A percentile compares a stretch with the other conserved stretches of the same genome.
Evolutionary conservation across 2,329 filamentous ascomycete species (phyloP).

Genomic region (Colletotrichum noveboracense): DNA sequence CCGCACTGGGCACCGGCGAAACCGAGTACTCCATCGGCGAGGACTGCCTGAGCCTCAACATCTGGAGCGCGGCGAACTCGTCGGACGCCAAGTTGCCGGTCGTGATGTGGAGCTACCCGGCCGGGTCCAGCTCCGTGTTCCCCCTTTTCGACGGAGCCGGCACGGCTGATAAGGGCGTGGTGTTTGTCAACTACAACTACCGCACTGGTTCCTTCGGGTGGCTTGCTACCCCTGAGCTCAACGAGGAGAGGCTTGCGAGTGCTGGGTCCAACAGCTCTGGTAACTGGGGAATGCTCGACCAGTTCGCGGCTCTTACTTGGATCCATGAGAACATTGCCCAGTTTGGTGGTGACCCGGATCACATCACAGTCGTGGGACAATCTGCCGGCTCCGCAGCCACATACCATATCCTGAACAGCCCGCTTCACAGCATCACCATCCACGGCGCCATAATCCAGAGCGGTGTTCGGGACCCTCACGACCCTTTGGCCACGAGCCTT

Average conservation of each 20-base stretch:
- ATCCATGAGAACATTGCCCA: background rate
- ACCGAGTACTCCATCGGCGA: constrained; percentile 24
- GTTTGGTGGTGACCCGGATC: background rate
- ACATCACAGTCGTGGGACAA: background rate
- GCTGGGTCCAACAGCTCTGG: background rate
- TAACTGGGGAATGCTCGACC: background rate
- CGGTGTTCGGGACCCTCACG: background rate
- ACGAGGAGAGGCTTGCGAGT: background rate
- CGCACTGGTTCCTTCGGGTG: background rate
- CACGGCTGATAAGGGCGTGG: background rate
- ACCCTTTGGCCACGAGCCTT: background rate
- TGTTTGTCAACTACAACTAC: background rate
- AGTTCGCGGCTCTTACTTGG: background rate
- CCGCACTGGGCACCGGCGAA: background rate
- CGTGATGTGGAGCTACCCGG: constrained; percentile 27
- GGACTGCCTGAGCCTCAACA: constrained; percentile 37
- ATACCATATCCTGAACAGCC: background rate
- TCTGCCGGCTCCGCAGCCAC: background rate
- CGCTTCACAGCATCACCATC: background rate
- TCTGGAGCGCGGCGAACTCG: constrained; percentile 34
- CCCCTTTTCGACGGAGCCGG: background rate
- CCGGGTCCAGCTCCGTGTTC: background rate
- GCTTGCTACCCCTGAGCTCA: background rate
- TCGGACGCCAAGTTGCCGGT: constrained; percentile 31
- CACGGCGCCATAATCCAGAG: background rate